Base-by-base conservation (phyloP, 306 rosid genomes). In the Elaeagnus macrophylla region DNA sequence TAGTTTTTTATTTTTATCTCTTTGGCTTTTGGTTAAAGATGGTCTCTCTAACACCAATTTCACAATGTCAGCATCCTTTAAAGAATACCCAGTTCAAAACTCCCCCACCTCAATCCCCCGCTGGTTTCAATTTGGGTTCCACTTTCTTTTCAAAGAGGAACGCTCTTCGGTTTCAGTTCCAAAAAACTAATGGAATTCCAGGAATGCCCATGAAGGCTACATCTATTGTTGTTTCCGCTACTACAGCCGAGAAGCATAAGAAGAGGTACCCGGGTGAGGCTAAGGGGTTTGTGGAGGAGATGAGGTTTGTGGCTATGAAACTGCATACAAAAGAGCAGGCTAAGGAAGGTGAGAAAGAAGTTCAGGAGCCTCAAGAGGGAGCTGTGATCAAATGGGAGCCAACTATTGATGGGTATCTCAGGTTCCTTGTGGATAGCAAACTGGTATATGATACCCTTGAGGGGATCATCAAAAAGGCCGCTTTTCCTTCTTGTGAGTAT, bases 291-390 rank as follows among this genome's bases (percentile, higher is more conserved):
- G 99, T 91, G 69, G 99, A 91, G 74, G 99, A 91, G 85, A 93
- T 93, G 99, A 87, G 99, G 72, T 93, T 93, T 39, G 99, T 93
- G 59, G 99, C 99, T 0, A 93, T 93, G 99, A 93, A 78, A 72
- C 46, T 87, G 67, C 99, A 93, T 12, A 84, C 99, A 0, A 87
- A 53, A 51, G 99, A 87, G 37, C 99, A 93, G n/a, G 96, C 96
- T 0, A 82, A 70, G 66, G 99, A 93, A 66, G 99, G 99, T 0
- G 84, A 93, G 82, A 93, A 82, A 64, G 94, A 71, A 6, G 88
- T 71, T 1, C 77, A 69, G 52, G 75, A 81, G 54, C 96, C 99
- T 0, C 76, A 93, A 68, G 96, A 93, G 55, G 54, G 53, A 43
- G 53, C 85, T 0, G 83, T 93, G 19, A 64, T 80, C 0, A 81